A percentile compares a stretch with the other conserved stretches of the same genome.
Evolutionary conservation across 164 flowering plant species (phyloP).

Genomic region (Sedum album): DNA sequence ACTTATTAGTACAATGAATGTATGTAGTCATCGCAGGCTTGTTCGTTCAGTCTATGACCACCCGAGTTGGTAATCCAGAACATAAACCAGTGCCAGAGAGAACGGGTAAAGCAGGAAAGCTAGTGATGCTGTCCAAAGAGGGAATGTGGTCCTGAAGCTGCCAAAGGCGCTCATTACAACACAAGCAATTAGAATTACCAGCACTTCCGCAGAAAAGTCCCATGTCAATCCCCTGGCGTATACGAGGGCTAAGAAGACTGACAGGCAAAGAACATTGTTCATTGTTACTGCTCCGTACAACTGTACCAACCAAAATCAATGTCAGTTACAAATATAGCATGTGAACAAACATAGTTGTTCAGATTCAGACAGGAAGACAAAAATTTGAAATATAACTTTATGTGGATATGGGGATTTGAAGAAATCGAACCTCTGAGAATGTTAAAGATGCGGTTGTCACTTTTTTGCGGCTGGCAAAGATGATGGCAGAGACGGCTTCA

Average conservation of each 20-base stretch:
- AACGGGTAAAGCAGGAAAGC: slow-evolving; percentile 62
- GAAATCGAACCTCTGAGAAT: slow-evolving; percentile 32
- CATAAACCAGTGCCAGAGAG: slow-evolving; percentile 20
- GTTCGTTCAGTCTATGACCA: slow-evolving; percentile 42
- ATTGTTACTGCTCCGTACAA: slow-evolving; percentile 45
- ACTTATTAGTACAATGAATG: too few species aligned
- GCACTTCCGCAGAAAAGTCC: slow-evolving; percentile 78
- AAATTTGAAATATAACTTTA: not conserved
- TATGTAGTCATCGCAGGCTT: not conserved
- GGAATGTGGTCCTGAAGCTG: slow-evolving; percentile 60
- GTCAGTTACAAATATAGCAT: not conserved
- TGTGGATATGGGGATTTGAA: too few species aligned
- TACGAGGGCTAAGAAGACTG: slow-evolving; percentile 61
- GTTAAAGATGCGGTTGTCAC: slow-evolving; percentile 66
- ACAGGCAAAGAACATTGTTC: slow-evolving; percentile 32
- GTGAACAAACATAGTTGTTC: not conserved
- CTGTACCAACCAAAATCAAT: slow-evolving; percentile 15
- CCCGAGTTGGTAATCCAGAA: slow-evolving; percentile 43
- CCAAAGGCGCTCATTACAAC: slow-evolving; percentile 51
- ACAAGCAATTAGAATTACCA: slow-evolving; percentile 50
- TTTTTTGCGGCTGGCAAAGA: slow-evolving; percentile 63
- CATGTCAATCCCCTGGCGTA: slow-evolving; percentile 52
- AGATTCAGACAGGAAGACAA: not conserved
- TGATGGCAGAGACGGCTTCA: slow-evolving; percentile 79
- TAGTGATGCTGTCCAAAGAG: slow-evolving; percentile 56